Base-by-base conservation (phyloP, 2,329 filamentous ascomycete genomes). In the Trichoderma sp. region DNA sequence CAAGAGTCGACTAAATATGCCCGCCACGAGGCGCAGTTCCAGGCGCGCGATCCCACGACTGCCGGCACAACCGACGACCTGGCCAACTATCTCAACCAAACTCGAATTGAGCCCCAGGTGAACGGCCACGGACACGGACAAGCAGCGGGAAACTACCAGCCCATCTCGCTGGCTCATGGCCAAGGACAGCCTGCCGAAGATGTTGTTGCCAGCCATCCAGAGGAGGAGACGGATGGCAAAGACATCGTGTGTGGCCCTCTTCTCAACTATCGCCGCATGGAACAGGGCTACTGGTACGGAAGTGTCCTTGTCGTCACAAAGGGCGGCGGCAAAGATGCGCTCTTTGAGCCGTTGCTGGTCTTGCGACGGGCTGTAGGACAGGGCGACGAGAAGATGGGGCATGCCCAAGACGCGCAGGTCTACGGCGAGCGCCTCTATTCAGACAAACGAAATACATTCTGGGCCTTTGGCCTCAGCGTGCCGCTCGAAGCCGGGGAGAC, bases 381-480 rank as follows among this genome's bases (percentile, higher is more conserved):
- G 26, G 79, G 75, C 37, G 74, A 76, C 37, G 74, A 73, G 11
- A 65, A 56, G 24, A 75, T 77, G 71, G 73, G 71, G 65, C 77
- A 76, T 0, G 78, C 84, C 66, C 74, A 81, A 84, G 85, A 86
- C 82, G 70, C 51, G 59, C 77, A 73, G 18, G 69, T 77, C 63
- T 73, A 78, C 58, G 73, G 74, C 52, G 76, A 83, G 79, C 81
- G 86, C 85, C 77, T 95, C 81, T 82, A 90, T 89, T 86, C 90
- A 77, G 85, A 90, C 75, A 79, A 81, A 59, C 81, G 85, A 80
- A 81, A 90, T 85, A 98, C 95, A 0, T 99, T 99, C 79, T 99
- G 96, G 96, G 87, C 90, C 68, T 99, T 98, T 80, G 90, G 91
- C 74, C 79, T 99, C 37, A 85, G 89, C 73, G 87, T 97, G 46